Base-by-base conservation (phyloP, 1,284 basidiomycete species). In the Schizophyllum commune region DNA sequence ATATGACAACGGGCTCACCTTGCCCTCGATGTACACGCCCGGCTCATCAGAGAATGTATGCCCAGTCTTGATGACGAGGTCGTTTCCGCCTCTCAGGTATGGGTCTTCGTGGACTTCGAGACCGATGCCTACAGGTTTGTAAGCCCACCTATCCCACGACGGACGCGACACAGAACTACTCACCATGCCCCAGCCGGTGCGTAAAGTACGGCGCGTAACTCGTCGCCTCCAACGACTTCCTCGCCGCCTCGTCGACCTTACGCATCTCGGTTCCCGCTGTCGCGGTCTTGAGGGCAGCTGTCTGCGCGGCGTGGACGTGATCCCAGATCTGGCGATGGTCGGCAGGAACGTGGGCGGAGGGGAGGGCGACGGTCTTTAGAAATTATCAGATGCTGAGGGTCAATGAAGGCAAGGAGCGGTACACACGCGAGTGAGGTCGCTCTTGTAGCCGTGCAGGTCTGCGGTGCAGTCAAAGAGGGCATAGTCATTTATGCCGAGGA, bases 21-120 rank as follows among this genome's bases (percentile, higher is more conserved):
- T 78, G 51, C 82, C 85, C 65, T 88, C 82, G 59, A 94, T 88
- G 72, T 94, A 94, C 32, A 94, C 77, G 0, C 92, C 65, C 1
- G 92, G 92, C 71, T 95, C 92, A 66, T 93, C 79, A 6, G 89
- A 92, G 73, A 94, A 93, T 0, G 87, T 79, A 68, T 93, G 85
- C 0, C 91, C 90, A 0, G 72, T 71, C 55, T 80, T 73, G 58
- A 93, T 83, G 22, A 80, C 66, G 65, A 80, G 80, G 32, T 80
- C 68, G 53, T 80, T 85, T 17, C 88, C 89, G 32, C 89, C 89
- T 58, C 83, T 82, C 32, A 94, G 77, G 72, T 93, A 94, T 0
- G 92, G 92, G 5, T 79, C 76, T 74, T 95, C 92, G 67, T 95
- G 92, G 8, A 79, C 85, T 72, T 94, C 89, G 3, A 94, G 74